phyloP scores from a whole-genome alignment of 176 grass and related monocot genomes.

The Bromus sterilis region DNA sequence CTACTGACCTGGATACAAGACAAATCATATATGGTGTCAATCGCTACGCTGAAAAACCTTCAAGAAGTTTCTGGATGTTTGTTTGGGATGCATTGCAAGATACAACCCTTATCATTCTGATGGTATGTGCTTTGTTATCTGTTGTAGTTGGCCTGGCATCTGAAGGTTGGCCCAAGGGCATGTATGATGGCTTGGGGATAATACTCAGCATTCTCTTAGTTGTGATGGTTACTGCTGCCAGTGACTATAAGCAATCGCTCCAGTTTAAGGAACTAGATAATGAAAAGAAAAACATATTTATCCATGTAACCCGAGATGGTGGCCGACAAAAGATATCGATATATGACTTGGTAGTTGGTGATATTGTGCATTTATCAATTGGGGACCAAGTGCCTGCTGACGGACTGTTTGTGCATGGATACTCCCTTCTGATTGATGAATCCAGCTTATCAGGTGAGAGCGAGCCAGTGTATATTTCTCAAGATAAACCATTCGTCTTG shows the following conservation, averaged over 20 bases:
- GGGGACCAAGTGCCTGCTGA: conserved; percentile 88
- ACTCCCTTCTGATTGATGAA: conserved; percentile 80
- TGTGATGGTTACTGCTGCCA: conserved; percentile 86
- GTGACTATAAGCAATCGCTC: conserved; percentile 93
- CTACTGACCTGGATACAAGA: conserved; percentile 45
- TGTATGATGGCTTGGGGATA: conserved; percentile 94
- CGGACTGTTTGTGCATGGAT: conserved; percentile 80
- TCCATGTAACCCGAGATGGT: conserved; percentile 84
- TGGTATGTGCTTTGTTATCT: conserved; percentile 86
- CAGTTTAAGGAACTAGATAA: conserved; percentile 97
- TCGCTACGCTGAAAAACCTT: conserved; percentile 66
- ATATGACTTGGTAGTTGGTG: conserved; percentile 85
- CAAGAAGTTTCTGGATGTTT: conserved; percentile 92
- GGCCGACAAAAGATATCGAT: conserved; percentile 73
- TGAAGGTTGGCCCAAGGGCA: conserved; percentile 91
- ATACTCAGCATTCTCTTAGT: conserved; percentile 91
- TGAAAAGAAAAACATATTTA: conserved; percentile 94
- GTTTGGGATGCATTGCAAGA: conserved; percentile 94
- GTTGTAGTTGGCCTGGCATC: conserved; percentile 71
- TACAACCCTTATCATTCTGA: conserved; percentile 82
- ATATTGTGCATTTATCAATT: conserved; percentile 94
- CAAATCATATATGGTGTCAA: conserved; percentile 74
- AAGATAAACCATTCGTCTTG: conserved; percentile 85
- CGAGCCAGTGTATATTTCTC: conserved; percentile 67
- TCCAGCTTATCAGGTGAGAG: conserved; percentile 91